Percentiles rank a stretch among this genome's conserved stretches.
These are phyloP conservation scores for Lunularia cruciata DNA, from an alignment of 225 moss, liverwort and hornwort genomes.

Conservation along the genomic window DNA sequence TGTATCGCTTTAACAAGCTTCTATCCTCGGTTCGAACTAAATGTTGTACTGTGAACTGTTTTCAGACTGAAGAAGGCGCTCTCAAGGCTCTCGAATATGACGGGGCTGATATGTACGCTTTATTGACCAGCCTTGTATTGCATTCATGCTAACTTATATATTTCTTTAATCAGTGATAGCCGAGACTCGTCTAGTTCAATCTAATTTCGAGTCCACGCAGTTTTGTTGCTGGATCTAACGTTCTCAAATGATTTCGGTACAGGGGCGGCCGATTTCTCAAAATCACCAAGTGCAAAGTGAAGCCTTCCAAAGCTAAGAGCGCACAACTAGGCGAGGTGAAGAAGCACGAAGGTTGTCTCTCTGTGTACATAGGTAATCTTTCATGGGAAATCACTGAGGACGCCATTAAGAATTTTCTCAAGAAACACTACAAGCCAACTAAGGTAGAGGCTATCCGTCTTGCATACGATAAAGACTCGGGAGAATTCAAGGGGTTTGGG, in stretches of 20 bases:
- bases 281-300: constrained; percentile 66
- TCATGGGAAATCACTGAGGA: constrained; percentile 73
- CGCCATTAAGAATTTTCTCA: constrained; percentile 59
- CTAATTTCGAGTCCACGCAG: no score
- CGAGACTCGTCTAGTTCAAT: no score
- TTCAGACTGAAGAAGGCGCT: constrained; percentile 63
- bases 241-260: background rate
- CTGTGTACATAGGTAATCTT: constrained; percentile 81
- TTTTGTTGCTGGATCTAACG: background rate
- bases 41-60: background rate
- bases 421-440: constrained; percentile 33
- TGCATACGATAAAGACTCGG: constrained; percentile 50
- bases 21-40: no score
- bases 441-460: constrained; percentile 71
- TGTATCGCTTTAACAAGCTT: background rate
- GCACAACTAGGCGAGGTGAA: constrained; percentile 53
- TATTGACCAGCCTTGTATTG: no score
- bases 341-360: constrained; percentile 62
- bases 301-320: constrained; percentile 35
- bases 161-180: no score
- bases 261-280: constrained; percentile 91
- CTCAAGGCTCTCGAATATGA: constrained; percentile 50
- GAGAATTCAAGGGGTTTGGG: constrained; percentile 76
- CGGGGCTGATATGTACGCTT: constrained; percentile 62
- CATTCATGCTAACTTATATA: no score